Conservation (phyloP, 1,139 yeast genomes). For the Taphrina flavorubra region DNA sequence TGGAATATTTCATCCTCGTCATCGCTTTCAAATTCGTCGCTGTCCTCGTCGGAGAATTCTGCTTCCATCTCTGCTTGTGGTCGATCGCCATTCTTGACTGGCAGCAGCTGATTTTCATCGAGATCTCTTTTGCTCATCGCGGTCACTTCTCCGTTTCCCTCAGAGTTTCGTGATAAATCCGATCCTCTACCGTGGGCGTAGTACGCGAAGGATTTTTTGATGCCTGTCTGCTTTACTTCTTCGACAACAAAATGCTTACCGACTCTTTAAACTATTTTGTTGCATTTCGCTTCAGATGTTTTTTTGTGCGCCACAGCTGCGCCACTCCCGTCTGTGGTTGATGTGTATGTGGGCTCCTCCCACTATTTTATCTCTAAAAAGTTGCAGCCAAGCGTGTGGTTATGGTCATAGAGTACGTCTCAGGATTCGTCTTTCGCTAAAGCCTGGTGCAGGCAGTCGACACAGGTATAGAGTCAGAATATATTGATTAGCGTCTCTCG, state of each 20-base stretch:
- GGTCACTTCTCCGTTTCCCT: background rate
- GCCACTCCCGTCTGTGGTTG: conserved; percentile 21
- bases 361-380: conserved; percentile 8
- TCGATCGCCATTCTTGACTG: conserved; percentile 33
- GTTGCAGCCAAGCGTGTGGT: background rate
- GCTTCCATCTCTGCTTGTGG: conserved; percentile 19
- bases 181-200: too few relatives aligned
- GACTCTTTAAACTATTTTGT: background rate
- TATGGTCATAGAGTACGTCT: background rate
- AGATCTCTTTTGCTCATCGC: conserved; percentile 35
- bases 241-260: too few relatives aligned
- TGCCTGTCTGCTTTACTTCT: too few relatives aligned
- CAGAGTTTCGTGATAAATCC: background rate
- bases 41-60: conserved; percentile 39
- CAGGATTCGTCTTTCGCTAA: too few relatives aligned
- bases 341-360: background rate
- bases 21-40: conserved; percentile 90
- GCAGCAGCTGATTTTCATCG: conserved; percentile 13
- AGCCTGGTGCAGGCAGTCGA: too few relatives aligned
- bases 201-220: too few relatives aligned
- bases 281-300: background rate
- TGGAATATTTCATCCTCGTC: conserved; percentile 62
- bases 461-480: too few relatives aligned
- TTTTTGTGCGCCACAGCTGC: conserved; percentile 15
- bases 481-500: too few relatives aligned